Conservation (phyloP, 768 basidiomycete species). For the Termitomyces sp. region DNA sequence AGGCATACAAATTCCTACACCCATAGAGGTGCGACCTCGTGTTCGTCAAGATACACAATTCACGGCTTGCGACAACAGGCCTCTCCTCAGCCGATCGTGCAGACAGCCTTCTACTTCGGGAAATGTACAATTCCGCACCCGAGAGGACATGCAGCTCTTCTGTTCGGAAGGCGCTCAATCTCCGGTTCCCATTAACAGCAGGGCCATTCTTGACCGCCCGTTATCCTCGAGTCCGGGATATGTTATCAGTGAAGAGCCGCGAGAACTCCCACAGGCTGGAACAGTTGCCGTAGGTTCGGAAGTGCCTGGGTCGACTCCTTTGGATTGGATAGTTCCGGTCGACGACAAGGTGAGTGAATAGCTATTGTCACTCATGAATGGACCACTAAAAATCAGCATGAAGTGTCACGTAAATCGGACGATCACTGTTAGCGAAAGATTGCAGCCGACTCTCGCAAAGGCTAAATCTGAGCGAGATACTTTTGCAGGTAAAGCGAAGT, state of each 20-base stretch:
- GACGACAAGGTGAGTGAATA: not conserved
- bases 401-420: not conserved
- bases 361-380: not conserved
- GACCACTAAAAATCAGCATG: not conserved
- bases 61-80: not conserved
- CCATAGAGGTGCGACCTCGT: not conserved
- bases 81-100: not conserved
- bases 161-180: not conserved
- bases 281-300: not conserved
- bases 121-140: not conserved
- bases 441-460: conserved; percentile 46
- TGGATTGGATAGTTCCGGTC: conserved; percentile 1
- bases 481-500: conserved; percentile 38
- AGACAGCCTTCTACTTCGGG: not conserved
- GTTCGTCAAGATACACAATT: not conserved
- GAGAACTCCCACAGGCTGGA: not conserved
- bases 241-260: not conserved
- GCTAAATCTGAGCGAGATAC: conserved; percentile 42
- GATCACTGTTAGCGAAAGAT: conserved; percentile 17
- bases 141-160: not conserved
- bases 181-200: not conserved
- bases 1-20: too few species aligned
- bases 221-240: not conserved
- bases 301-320: not conserved
- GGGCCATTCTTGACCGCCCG: not conserved